A percentile compares a stretch with the other conserved stretches of the same genome.
Conservation (phyloP, 139 green algal genomes). For the Pseudopediastrum boryanum region DNA sequence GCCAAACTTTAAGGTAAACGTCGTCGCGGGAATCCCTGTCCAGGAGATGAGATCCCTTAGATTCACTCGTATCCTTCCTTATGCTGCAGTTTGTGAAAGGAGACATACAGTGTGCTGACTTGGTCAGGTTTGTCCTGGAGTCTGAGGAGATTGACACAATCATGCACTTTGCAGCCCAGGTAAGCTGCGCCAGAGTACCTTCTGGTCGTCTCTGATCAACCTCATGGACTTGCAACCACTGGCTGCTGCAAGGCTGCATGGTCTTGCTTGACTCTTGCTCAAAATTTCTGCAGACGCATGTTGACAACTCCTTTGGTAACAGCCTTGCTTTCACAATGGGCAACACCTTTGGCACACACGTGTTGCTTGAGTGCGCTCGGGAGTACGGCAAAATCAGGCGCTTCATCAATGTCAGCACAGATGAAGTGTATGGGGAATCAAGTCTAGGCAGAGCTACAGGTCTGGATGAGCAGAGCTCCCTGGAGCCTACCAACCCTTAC, state of each 20-base stretch:
- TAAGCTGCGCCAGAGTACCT: background rate
- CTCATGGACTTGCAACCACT: background rate
- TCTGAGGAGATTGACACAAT: slow-evolving; percentile 85
- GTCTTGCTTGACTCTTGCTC: background rate
- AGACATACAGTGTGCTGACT: slow-evolving; percentile 79
- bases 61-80: background rate
- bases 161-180: slow-evolving; percentile 73
- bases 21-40: background rate
- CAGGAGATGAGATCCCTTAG: background rate
- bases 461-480: slow-evolving; percentile 74
- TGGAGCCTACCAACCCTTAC: slow-evolving; percentile 99
- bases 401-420: slow-evolving; percentile 82
- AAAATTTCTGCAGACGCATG: slow-evolving; percentile 77
- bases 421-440: slow-evolving; percentile 77
- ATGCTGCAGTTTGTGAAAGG: slow-evolving; percentile 78
- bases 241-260: background rate
- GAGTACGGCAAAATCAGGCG: slow-evolving; percentile 65
- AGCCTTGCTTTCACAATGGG: slow-evolving; percentile 84
- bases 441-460: slow-evolving; percentile 71
- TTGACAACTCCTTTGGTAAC: slow-evolving; percentile 93
- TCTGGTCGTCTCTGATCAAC: background rate
- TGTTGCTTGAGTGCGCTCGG: slow-evolving; percentile 83
- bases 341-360: slow-evolving; percentile 92
- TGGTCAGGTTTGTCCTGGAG: slow-evolving; percentile 76
- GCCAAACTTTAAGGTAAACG: slow-evolving; percentile 87